phyloP scores from a whole-genome alignment of 2,329 filamentous ascomycete species.

The Fonsecaea multimorphosa region DNA sequence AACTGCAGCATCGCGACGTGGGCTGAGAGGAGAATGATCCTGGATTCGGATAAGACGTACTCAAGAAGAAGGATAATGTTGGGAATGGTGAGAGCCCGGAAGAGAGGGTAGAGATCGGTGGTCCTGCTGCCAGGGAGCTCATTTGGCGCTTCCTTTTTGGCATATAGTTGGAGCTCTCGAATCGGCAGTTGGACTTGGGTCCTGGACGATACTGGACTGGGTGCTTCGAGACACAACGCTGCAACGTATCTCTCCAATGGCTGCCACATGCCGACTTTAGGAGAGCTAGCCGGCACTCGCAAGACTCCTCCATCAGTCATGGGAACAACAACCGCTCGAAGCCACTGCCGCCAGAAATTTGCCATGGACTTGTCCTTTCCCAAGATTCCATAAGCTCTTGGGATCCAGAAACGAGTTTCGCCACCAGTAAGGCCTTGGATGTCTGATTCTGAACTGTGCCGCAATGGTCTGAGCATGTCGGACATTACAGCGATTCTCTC shows the following conservation, averaged over 20 bases:
- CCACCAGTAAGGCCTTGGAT: slow-evolving; percentile 96
- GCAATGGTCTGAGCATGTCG: slow-evolving; percentile 87
- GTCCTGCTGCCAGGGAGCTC: slow-evolving; percentile 91
- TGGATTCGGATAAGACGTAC: slow-evolving; percentile 88
- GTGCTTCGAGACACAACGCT: slow-evolving; percentile 93
- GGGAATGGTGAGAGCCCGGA: slow-evolving; percentile 84
- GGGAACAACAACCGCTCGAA: slow-evolving; percentile 88
- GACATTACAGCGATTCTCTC: slow-evolving; percentile 98
- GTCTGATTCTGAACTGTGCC: slow-evolving; percentile 93
- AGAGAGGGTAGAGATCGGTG: slow-evolving; percentile 90
- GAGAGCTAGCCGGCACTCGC: slow-evolving; percentile 84
- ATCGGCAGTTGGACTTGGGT: slow-evolving; percentile 93
- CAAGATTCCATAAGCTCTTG: slow-evolving; percentile 88
- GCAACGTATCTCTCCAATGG: slow-evolving; percentile 95
- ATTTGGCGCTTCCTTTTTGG: slow-evolving; percentile 88
- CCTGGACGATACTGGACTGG: slow-evolving; percentile 88
- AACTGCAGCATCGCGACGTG: slow-evolving; percentile 96
- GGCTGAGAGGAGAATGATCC: slow-evolving; percentile 94
- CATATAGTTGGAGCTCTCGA: slow-evolving; percentile 87
- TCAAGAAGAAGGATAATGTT: slow-evolving; percentile 94
- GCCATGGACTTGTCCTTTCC: slow-evolving; percentile 83
- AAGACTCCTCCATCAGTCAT: slow-evolving; percentile 89
- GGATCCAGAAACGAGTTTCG: slow-evolving; percentile 95
- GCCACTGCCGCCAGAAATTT: slow-evolving; percentile 98
- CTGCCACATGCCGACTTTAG: slow-evolving; percentile 91